These are phyloP conservation scores for Solanum etuberosum DNA, from an alignment of 257 asterid genomes.

Conservation along the genomic window DNA sequence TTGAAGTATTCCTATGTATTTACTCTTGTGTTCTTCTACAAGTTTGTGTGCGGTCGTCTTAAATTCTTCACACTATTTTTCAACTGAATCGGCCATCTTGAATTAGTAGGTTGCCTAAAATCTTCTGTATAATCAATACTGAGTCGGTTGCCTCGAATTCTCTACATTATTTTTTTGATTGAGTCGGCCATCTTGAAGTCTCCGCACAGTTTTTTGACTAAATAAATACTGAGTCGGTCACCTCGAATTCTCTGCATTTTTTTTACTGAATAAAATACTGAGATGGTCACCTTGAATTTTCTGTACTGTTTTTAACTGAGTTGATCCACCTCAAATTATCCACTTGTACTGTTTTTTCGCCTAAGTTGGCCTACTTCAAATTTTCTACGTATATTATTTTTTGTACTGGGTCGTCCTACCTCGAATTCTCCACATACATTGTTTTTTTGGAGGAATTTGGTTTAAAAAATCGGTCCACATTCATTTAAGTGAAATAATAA, in stretches of 20 bases:
- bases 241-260: rapidly evolving
- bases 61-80: neutral
- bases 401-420: too few relatives aligned
- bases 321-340: neutral
- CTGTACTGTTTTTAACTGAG: too few relatives aligned
- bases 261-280: too few relatives aligned
- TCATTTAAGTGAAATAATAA: too few relatives aligned
- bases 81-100: neutral
- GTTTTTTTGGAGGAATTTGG: neutral
- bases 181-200: neutral
- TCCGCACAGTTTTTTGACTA: neutral
- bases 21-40: too few relatives aligned
- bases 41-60: neutral
- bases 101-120: neutral
- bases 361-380: neutral
- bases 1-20: neutral
- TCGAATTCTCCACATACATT: too few relatives aligned
- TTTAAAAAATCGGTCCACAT: neutral
- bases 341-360: neutral
- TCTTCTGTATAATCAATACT: too few relatives aligned
- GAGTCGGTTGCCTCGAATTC: too few relatives aligned
- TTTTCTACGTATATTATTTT: too few relatives aligned
- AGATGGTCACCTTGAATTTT: neutral
- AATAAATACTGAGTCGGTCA: neutral
- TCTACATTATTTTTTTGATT: too few relatives aligned